Evolutionary conservation across 23 red algal species (phyloP).

Genomic region (Agarophyton chilense): DNA sequence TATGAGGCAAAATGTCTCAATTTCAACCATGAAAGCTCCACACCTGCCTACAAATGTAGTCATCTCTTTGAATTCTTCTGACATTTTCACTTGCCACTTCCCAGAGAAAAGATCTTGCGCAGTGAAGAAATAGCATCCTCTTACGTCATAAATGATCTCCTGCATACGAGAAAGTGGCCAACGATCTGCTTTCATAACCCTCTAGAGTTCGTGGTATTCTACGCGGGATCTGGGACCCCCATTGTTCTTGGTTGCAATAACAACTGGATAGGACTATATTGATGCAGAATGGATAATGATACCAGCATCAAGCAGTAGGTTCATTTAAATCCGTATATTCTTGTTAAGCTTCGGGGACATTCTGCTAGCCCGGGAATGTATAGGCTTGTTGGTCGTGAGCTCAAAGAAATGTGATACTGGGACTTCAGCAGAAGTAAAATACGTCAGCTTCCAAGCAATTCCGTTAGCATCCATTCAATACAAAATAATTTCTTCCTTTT

Average conservation of each 20-base stretch:
- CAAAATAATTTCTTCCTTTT: no score
- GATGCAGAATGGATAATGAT: neutral
- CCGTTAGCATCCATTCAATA: no score
- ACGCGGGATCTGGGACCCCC: neutral
- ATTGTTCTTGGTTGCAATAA: conserved; percentile 6
- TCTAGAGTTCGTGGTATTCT: neutral
- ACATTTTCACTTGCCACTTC: no score
- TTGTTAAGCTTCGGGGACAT: neutral
- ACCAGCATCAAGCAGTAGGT: neutral
- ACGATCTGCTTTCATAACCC: conserved; percentile 11
- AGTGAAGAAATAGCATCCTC: no score
- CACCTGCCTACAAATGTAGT: neutral
- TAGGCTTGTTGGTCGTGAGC: neutral
- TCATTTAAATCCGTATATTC: neutral
- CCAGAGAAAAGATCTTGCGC: no score
- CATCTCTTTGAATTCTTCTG: no score
- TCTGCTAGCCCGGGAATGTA: neutral
- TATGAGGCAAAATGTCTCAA: neutral
- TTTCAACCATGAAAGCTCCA: neutral
- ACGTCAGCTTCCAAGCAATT: no score
- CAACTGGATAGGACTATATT: neutral
- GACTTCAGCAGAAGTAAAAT: no score
- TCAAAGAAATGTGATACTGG: no score
- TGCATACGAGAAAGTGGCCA: neutral
- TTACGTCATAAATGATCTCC: no score